Evolutionary conservation across 768 basidiomycete genomes (phyloP).

Genomic region (Clathrus columnatus): DNA sequence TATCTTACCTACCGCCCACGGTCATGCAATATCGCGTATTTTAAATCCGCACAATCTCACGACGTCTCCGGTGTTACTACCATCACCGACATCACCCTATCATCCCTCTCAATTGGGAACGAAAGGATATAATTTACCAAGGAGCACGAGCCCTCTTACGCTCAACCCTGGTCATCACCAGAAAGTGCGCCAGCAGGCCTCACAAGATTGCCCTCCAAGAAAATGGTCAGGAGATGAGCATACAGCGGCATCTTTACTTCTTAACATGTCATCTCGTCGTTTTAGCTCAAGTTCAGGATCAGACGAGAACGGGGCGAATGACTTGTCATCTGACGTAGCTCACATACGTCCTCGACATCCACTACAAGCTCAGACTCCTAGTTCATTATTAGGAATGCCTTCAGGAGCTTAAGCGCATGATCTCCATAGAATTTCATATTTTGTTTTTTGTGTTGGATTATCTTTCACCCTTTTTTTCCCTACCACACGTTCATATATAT

Average conservation of each 20-base stretch:
- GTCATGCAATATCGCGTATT: neutral
- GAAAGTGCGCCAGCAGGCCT: conserved; percentile 27
- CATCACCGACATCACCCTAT: neutral
- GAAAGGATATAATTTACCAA: neutral
- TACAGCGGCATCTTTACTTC: conserved; percentile 54
- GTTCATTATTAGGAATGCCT: conserved; percentile 23
- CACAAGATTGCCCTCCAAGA: conserved; percentile 21
- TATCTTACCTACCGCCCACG: conserved; percentile 18
- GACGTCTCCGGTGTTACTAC: neutral
- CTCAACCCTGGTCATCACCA: conserved; percentile 25
- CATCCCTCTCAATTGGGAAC: neutral
- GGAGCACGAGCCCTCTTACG: neutral
- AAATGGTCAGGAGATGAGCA: conserved; percentile 57
- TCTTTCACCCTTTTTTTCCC: too few relatives aligned
- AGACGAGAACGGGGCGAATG: neutral
- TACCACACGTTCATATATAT: too few relatives aligned
- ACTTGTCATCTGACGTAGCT: neutral
- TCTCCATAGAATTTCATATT: too few relatives aligned
- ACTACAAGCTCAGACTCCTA: conserved; percentile 23
- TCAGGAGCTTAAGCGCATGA: neutral
- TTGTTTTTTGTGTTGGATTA: too few relatives aligned
- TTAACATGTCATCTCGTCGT: conserved; percentile 45
- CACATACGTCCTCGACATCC: neutral
- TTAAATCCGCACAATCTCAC: conserved; percentile 11
- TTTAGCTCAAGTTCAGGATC: neutral